phyloP scores from a whole-genome alignment of 139 green algal genomes.

The Chlamydomonas schloesseri region DNA sequence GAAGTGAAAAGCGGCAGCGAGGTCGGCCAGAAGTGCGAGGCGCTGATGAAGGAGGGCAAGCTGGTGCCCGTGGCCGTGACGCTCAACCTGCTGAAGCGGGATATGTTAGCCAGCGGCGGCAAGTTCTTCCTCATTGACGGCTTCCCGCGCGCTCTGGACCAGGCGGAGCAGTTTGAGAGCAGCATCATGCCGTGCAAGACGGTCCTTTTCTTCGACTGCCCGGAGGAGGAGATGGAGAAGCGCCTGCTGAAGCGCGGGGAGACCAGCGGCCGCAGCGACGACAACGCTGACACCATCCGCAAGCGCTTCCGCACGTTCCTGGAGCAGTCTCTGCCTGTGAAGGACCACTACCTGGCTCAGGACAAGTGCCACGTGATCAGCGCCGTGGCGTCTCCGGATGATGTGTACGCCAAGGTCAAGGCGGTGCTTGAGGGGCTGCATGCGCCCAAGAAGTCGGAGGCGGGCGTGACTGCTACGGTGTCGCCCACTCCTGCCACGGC shows the following conservation, averaged over 20 bases:
- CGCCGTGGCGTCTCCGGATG: slow-evolving; percentile 32
- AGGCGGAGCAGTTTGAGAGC: slow-evolving; percentile 79
- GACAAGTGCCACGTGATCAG: slow-evolving; percentile 75
- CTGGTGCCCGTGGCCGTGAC: slow-evolving; percentile 82
- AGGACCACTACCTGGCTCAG: slow-evolving; percentile 83
- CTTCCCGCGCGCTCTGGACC: slow-evolving; percentile 91
- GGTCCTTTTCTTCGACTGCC: slow-evolving; percentile 61
- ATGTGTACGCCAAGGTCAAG: slow-evolving; percentile 42
- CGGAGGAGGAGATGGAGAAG: slow-evolving; percentile 84
- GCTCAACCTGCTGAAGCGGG: slow-evolving; percentile 80
- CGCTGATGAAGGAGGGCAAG: slow-evolving; percentile 88
- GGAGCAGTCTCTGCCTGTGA: slow-evolving; percentile 85
- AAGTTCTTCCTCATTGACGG: slow-evolving; percentile 92
- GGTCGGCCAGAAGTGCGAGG: slow-evolving; percentile 72
- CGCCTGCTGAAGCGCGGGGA: slow-evolving; percentile 86
- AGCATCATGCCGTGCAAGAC: slow-evolving; percentile 59
- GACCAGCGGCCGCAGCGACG: slow-evolving; percentile 78
- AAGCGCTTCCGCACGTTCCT: slow-evolving; percentile 97
- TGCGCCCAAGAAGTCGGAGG: neutral
- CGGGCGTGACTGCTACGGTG: too few species aligned
- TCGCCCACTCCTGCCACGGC: too few species aligned
- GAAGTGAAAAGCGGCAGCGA: slow-evolving; percentile 77
- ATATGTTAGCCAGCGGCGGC: slow-evolving; percentile 72
- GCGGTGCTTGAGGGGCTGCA: slow-evolving; percentile 5
- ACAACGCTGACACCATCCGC: slow-evolving; percentile 85